Base-by-base conservation (phyloP, 805 yeast genomes). In the Cyberlindnera saturnus region DNA sequence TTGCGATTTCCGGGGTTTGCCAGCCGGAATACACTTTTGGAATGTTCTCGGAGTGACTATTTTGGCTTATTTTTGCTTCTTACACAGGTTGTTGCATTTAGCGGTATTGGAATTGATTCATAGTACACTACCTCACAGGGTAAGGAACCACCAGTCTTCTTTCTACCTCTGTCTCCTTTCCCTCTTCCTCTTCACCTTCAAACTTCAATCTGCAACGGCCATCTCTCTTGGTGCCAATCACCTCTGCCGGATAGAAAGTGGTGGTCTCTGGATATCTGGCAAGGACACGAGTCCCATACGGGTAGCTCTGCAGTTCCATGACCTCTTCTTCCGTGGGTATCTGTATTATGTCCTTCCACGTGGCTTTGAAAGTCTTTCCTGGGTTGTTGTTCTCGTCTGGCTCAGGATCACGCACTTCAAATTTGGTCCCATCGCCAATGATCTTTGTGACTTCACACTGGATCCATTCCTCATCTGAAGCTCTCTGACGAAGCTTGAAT, bases 181-280 rank as follows among this genome's bases (percentile, higher is more conserved):
- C 90, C 0, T 81, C 95, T 56, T 93, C 99, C 60, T 93, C 99
- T 61, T 93, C 99, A 9, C 98, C 99, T 52, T 91, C 98, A 57
- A 93, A 93, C 56, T 79, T 77, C 43, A 93, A 69, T 50, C 88
- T 67, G 49, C 95, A 91, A 11, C 73, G 75, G 0, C 90, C 89
- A 49, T 83, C 90, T 50, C 86, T 59, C 47, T 78, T 80, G 38
- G 77, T 72, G 0, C 95, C 90, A 19, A 81, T 81, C 3, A 93
- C 97, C 39, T 86, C 86, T 0, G 99, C 99, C 4, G 95, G 87
- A 56, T 93, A 93, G 56, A 93, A 93, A 0, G 98, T 90, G 0
- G 99, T 93, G 0, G 99, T 93, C 53, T 93, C 99, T 1, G 99
- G 99, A 56, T 93, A 93, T 55, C 95, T 74, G 0, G 97, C 99